These are phyloP conservation scores for Penicillium occitanis DNA, from an alignment of 2,329 filamentous ascomycete species.

Conservation along the genomic window DNA sequence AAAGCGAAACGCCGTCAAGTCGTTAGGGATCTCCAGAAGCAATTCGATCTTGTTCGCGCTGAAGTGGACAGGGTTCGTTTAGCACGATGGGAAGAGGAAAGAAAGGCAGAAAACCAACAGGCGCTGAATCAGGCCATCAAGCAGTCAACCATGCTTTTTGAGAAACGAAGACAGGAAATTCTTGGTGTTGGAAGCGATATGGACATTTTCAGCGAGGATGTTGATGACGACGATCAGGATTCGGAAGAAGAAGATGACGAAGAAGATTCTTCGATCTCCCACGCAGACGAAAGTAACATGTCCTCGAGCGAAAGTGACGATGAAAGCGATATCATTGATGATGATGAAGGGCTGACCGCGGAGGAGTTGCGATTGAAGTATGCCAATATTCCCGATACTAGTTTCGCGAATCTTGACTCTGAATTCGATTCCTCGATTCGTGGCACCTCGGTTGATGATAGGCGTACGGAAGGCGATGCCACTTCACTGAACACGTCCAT, in stretches of 20 bases:
- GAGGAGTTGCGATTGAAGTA: conserved; percentile 52
- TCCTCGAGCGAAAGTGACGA: conserved; percentile 47
- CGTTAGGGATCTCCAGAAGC: conserved; percentile 61
- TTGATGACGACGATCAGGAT: conserved; percentile 16
- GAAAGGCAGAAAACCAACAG: conserved; percentile 52
- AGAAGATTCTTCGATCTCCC: conserved; percentile 43
- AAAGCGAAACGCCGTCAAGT: conserved; percentile 70
- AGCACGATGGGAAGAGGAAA: conserved; percentile 60
- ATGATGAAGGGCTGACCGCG: conserved; percentile 48
- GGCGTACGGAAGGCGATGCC: conserved; percentile 25
- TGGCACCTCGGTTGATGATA: conserved; percentile 21
- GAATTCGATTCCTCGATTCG: conserved; percentile 28
- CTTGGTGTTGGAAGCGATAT: conserved; percentile 62
- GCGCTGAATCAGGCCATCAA: conserved; percentile 54
- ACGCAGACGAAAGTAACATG: conserved; percentile 54
- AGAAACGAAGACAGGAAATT: conserved; percentile 46
- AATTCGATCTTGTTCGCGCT: conserved; percentile 59
- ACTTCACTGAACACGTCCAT: conserved; percentile 26
- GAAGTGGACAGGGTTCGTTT: conserved; percentile 59
- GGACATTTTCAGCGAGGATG: conserved; percentile 65
- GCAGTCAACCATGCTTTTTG: conserved; percentile 52
- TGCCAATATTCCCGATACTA: conserved; percentile 38
- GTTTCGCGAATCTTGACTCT: conserved; percentile 26
- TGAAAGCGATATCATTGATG: conserved; percentile 41
- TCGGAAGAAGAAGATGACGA: conserved; percentile 22